phyloP scores from a whole-genome alignment of 768 basidiomycete genomes.

The Pleurotus platypus region DNA sequence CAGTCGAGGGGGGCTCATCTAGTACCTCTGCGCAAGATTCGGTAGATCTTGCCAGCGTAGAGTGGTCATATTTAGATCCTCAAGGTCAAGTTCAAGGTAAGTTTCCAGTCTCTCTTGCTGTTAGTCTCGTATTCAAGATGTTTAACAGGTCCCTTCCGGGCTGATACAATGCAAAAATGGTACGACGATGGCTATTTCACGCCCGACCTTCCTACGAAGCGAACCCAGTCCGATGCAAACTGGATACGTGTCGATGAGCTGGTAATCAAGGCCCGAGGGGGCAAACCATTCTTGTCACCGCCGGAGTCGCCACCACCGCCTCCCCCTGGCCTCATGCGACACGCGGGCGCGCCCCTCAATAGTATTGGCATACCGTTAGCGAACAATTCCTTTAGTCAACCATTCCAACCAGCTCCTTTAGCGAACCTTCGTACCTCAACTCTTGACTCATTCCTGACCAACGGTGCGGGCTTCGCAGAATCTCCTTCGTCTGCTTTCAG shows the following conservation, averaged over 20 bases:
- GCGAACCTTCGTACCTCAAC: conserved; percentile 57
- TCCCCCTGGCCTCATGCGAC: conserved; percentile 46
- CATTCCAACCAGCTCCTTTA: conserved; percentile 67
- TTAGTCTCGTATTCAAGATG: conserved; percentile 7
- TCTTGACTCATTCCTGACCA: conserved; percentile 57
- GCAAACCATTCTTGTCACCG: conserved; percentile 63
- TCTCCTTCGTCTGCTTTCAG: conserved; percentile 75
- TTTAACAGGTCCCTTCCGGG: conserved; percentile 78
- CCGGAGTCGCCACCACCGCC: conserved; percentile 45
- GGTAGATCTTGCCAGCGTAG: conserved; percentile 54
- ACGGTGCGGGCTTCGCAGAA: conserved; percentile 55
- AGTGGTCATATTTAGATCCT: conserved; percentile 94
- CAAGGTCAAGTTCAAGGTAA: conserved; percentile 89
- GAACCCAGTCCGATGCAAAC: conserved; percentile 62
- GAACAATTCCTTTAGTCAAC: conserved; percentile 39
- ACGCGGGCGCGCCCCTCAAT: conserved; percentile 47
- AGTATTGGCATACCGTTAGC: conserved; percentile 25
- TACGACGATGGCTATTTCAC: conserved; percentile 87
- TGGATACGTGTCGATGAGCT: conserved; percentile 68
- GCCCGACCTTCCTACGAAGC: conserved; percentile 79
- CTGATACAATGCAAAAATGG: conserved; percentile 93
- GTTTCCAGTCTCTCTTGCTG: conserved; percentile 9
- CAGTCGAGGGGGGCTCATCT: conserved; percentile 15
- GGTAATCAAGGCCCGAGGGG: conserved; percentile 44
- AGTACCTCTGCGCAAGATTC: conserved; percentile 41